Conservation (phyloP, 2,329 filamentous ascomycete genomes). For the Fusarium veterinarium region DNA sequence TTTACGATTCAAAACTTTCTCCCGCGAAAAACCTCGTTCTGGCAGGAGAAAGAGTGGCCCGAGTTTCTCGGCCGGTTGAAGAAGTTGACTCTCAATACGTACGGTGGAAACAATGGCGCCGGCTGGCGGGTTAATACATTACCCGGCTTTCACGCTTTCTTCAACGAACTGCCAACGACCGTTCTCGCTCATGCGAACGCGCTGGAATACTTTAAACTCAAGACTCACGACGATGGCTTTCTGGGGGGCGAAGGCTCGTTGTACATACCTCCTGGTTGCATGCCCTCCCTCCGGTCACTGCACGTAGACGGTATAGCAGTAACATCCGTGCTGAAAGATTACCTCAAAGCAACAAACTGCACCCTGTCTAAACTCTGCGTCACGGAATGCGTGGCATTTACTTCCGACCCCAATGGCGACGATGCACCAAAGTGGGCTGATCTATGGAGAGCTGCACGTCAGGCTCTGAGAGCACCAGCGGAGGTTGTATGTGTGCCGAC, state of each 20-base stretch:
- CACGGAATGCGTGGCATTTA: background rate
- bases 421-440: background rate
- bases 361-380: background rate
- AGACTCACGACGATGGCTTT: background rate
- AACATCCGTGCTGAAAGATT: background rate
- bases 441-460: background rate
- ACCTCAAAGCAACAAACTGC: background rate
- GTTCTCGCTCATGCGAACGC: background rate
- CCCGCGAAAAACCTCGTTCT: background rate
- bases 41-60: background rate
- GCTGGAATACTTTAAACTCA: background rate
- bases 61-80: background rate
- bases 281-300: background rate
- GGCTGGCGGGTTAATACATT: background rate
- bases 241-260: background rate
- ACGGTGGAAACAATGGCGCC: background rate
- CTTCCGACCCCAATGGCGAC: rapidly evolving
- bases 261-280: background rate
- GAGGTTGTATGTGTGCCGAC: background rate
- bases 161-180: background rate
- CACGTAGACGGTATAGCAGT: slow-evolving; percentile 2
- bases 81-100: slow-evolving; percentile 4
- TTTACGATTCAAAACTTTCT: slow-evolving; percentile 6
- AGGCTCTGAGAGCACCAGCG: background rate
- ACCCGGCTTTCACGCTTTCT: slow-evolving; percentile 10